These are phyloP conservation scores for Nitzschia sp. DNA, from an alignment of 108 stramenopile species.

Conservation along the genomic window DNA sequence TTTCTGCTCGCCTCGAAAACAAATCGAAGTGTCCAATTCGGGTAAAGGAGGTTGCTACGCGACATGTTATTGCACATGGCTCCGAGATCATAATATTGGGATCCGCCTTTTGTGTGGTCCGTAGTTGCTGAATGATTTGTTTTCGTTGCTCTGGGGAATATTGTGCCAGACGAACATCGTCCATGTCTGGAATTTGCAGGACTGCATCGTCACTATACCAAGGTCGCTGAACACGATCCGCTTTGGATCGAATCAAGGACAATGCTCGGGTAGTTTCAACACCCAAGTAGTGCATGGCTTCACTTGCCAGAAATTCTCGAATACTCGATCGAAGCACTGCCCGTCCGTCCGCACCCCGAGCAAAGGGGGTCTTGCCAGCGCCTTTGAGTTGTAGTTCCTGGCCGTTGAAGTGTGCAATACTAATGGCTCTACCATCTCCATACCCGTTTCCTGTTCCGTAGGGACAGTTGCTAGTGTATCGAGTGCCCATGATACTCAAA, in stretches of 20 bases:
- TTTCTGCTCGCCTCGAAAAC: conserved; percentile 66
- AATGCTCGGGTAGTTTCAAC: conserved; percentile 91
- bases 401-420: conserved; percentile 66
- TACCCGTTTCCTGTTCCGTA: conserved; percentile 88
- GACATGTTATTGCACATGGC: conserved; percentile 85
- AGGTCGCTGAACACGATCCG: conserved; percentile 60
- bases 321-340: conserved; percentile 93
- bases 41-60: conserved; percentile 75
- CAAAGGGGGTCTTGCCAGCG: conserved; percentile 93
- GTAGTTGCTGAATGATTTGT: conserved; percentile 67
- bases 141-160: conserved; percentile 52
- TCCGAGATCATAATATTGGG: conserved; percentile 84
- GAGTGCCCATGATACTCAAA: conserved; percentile 77
- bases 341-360: conserved; percentile 93
- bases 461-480: conserved; percentile 78
- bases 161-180: conserved; percentile 77
- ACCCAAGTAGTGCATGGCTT: conserved; percentile 94
- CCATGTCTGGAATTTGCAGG: conserved; percentile 46
- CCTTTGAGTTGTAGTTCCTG: conserved; percentile 98
- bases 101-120: conserved; percentile 55
- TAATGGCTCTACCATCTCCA: conserved; percentile 88
- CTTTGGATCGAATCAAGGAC: conserved; percentile 59
- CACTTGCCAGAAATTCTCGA: conserved; percentile 93
- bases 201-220: conserved; percentile 68
- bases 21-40: conserved; percentile 90